These are phyloP conservation scores for Trichosporon asahii DNA, from an alignment of 1,284 basidiomycete genomes.

Conservation along the genomic window DNA sequence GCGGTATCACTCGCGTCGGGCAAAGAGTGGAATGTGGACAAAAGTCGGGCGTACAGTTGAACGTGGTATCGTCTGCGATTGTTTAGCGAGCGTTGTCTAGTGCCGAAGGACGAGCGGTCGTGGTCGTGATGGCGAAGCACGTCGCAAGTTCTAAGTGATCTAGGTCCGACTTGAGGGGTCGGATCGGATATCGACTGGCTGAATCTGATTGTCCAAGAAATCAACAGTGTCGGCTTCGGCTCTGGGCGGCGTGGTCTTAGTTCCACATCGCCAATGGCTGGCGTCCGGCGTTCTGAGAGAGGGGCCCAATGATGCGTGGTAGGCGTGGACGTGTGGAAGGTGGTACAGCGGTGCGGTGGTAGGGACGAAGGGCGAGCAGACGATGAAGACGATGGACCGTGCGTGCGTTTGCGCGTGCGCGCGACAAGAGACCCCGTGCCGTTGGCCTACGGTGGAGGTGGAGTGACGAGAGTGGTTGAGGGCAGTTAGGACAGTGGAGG, in stretches of 20 bases:
- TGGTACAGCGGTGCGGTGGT: no score
- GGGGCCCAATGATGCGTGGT: neutral
- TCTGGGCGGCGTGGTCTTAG: neutral
- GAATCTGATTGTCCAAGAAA: neutral
- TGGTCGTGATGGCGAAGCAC: neutral
- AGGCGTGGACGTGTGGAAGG: neutral
- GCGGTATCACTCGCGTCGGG: neutral
- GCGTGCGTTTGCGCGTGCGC: neutral
- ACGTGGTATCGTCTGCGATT: neutral
- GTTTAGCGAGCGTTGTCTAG: neutral
- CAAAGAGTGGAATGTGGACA: neutral
- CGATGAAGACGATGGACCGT: neutral
- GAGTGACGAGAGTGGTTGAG: neutral
- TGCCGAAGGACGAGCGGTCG: neutral
- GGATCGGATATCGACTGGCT: neutral
- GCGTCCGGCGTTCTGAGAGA: neutral
- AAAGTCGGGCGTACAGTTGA: neutral
- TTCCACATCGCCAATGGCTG: neutral
- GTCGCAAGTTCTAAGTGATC: neutral
- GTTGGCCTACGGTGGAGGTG: neutral
- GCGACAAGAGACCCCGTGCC: conserved; percentile 5
- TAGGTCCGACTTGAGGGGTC: neutral
- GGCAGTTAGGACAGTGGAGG: neutral
- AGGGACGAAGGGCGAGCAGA: neutral
- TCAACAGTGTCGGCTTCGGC: neutral